Evolutionary conservation across 2,329 filamentous ascomycete species (phyloP).

Genomic region (Graphium sp.): DNA sequence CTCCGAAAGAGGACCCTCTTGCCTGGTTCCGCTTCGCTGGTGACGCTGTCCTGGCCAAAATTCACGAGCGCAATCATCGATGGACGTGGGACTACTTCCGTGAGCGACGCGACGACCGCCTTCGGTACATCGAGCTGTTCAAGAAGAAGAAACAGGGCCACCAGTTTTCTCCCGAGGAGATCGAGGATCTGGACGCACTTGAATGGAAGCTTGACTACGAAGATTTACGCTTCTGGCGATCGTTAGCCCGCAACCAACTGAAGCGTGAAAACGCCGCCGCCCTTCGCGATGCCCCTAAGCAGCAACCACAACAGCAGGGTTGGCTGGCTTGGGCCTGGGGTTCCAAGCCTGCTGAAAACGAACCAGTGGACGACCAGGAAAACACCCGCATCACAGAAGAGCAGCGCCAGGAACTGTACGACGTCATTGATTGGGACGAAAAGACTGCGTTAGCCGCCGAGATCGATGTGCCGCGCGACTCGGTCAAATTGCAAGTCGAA

Average conservation of each 20-base stretch:
- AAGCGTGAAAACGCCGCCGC: slow-evolving; percentile 88
- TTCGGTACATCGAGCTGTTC: slow-evolving; percentile 82
- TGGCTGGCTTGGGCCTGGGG: slow-evolving; percentile 94
- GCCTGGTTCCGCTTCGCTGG: slow-evolving; percentile 91
- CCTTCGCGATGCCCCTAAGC: slow-evolving; percentile 43
- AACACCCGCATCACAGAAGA: slow-evolving; percentile 85
- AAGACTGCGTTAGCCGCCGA: slow-evolving; percentile 78
- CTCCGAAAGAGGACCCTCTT: slow-evolving; percentile 73
- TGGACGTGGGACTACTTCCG: slow-evolving; percentile 97
- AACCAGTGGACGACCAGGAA: slow-evolving; percentile 43
- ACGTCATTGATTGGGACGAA: slow-evolving; percentile 97
- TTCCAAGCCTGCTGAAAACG: slow-evolving; percentile 40
- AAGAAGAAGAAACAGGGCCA: slow-evolving; percentile 77
- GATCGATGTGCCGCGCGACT: slow-evolving; percentile 79
- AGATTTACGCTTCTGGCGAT: slow-evolving; percentile 93
- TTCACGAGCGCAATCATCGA: slow-evolving; percentile 79
- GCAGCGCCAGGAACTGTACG: slow-evolving; percentile 89
- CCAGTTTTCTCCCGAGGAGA: slow-evolving; percentile 54
- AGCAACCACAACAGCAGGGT: slow-evolving; percentile 45
- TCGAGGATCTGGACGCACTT: slow-evolving; percentile 53
- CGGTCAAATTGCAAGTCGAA: slow-evolving; percentile 83
- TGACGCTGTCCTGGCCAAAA: slow-evolving; percentile 77
- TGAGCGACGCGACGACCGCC: slow-evolving; percentile 78
- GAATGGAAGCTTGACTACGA: slow-evolving; percentile 87
- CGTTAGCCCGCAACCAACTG: slow-evolving; percentile 80